Conservation (phyloP, 2,329 filamentous ascomycete species). For the Zymoseptoria ardabiliae region DNA sequence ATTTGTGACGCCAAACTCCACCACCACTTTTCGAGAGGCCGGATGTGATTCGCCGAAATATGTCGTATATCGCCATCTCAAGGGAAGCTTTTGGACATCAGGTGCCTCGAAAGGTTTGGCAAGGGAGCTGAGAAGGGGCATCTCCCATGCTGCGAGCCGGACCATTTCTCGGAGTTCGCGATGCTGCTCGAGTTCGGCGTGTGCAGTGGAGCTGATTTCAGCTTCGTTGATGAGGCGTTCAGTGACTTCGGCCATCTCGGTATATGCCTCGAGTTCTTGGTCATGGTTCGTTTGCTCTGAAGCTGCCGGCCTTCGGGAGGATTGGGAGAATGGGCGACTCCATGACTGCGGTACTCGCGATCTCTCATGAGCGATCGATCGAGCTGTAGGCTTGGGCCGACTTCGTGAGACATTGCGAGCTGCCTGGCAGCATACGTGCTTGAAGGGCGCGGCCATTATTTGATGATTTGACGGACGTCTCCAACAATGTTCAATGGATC, state of each 20-base stretch:
- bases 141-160: slow-evolving; percentile 85
- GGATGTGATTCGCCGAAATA: slow-evolving; percentile 94
- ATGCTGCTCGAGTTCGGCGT: slow-evolving; percentile 80
- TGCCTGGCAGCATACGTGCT: slow-evolving; percentile 23
- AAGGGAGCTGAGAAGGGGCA: slow-evolving; percentile 77
- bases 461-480: slow-evolving; percentile 3
- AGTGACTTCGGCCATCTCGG: slow-evolving; percentile 8
- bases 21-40: slow-evolving; percentile 84
- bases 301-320: slow-evolving; percentile 5
- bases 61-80: slow-evolving; percentile 93
- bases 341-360: slow-evolving; percentile 10
- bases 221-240: slow-evolving; percentile 53
- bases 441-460: slow-evolving; percentile 25
- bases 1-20: slow-evolving; percentile 76
- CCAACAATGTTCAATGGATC: neutral
- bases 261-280: slow-evolving; percentile 5
- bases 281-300: slow-evolving; percentile 6
- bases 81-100: slow-evolving; percentile 50
- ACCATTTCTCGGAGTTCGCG: slow-evolving; percentile 84
- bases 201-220: slow-evolving; percentile 76
- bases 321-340: slow-evolving; percentile 5
- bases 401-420: slow-evolving; percentile 13
- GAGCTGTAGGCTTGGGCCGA: neutral
- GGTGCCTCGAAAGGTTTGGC: slow-evolving; percentile 75
- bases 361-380: neutral